phyloP scores from a whole-genome alignment of 768 basidiomycete species.

The Kwoniella mangroviensis region DNA sequence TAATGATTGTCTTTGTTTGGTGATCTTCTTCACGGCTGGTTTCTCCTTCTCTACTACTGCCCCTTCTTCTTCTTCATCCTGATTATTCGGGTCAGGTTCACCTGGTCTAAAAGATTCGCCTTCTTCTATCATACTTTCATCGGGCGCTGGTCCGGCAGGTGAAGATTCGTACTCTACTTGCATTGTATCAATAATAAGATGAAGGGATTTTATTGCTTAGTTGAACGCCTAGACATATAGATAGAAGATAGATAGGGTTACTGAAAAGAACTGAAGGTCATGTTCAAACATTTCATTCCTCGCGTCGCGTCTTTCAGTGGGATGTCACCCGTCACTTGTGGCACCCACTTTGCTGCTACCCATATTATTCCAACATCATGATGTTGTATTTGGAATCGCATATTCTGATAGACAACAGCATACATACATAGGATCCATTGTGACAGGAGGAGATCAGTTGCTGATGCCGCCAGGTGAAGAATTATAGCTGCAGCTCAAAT shows the following conservation, averaged over 20 bases:
- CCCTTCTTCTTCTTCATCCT: constrained; percentile 22
- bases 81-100: constrained; percentile 6
- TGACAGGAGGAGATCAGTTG: no score
- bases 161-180: constrained; percentile 25
- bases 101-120: constrained; percentile 21
- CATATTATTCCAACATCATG: no score
- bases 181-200: background rate
- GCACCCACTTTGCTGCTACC: background rate
- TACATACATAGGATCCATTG: no score
- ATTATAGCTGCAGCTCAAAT: no score
- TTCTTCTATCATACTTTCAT: background rate
- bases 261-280: background rate
- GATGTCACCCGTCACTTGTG: background rate
- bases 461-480: no score
- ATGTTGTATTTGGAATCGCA: no score
- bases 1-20: constrained; percentile 38
- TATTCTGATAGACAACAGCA: no score
- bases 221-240: no score
- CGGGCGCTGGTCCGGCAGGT: background rate
- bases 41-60: constrained; percentile 21
- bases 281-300: background rate
- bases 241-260: background rate
- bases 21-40: constrained; percentile 18
- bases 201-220: background rate
- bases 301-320: background rate